Base-by-base conservation (phyloP, 1,139 yeast species). In the Pneumocystis wakefieldiae region DNA sequence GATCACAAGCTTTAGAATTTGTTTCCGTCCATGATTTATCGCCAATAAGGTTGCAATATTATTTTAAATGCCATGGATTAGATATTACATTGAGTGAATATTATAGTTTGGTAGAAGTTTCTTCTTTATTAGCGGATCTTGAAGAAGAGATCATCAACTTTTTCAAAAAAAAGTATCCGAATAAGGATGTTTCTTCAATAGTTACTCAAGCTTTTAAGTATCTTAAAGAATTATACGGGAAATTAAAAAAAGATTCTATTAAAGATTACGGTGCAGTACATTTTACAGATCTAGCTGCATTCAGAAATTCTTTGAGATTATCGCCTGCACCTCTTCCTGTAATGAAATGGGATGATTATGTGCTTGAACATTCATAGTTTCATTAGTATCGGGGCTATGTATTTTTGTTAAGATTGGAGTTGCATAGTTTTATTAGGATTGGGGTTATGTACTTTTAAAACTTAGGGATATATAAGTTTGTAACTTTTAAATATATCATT, bases 1-100 rank as follows among this genome's bases (percentile, higher is more conserved):
- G 84, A 69, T 83, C 95, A 0, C 86, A 83, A 60, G 67, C 69
- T 10, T 61, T 59, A 39, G 35, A 39, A 14, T 59, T 32, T 2
- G 55, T 48, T 48, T 48, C 55, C 2, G n/a, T 12, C 24, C 12
- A 1, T 1, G 55, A 48, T 24, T 24, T 48, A 7, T 48, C 55
- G 3, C 5, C 15, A 24, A 5, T 2, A 14, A 48, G 55, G 7
- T 8, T 48, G 1, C 17, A 48, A 17, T 48, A 19, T 48, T 48
- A 24, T 24, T 24, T 24, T 24, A 6, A 48, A 24, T 48, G 32
- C 15, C 4, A 48, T 8, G 15, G 12, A 6, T 48, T 48, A 12
- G 15, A 48, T 6, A 48, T 48, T 5, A n/a, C 55, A 10, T 24
- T 3, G 10, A 6, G 24, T 10, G n/a, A 48, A 2, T n/a, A 24